Base-by-base conservation (phyloP, 1,284 basidiomycete genomes). In the Ceraceosorus guamensis region DNA sequence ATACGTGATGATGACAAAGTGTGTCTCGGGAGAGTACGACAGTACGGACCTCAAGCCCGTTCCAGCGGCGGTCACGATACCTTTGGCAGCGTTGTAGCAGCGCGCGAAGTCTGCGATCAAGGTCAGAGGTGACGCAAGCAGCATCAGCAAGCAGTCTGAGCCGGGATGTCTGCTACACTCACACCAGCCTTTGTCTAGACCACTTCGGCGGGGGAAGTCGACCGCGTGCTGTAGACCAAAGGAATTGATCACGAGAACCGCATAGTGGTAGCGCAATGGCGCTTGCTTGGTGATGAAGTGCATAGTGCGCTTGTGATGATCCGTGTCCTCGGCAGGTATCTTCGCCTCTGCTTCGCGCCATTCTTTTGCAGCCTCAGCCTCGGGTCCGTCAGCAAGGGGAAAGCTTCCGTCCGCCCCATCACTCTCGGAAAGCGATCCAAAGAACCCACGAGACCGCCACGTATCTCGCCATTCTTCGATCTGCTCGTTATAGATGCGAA, bases 171-270 rank as follows among this genome's bases (percentile, higher is more conserved):
- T 69, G 53, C 63, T 60, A 70, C 54, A 41, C n/a, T n/a, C n/a
- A n/a, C n/a, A 76, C 66, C 63, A 63, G 32, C 61, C 75, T 53
- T 60, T 60, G 48, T 76, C 73, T 51, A 73, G 56, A 55, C 71
- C 61, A 50, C 57, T 59, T 3, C 67, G 63, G 2, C 64, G 66
- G 0, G 70, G 68, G 32, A 70, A 70, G 46, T 93, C 91, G 53
- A 95, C 79, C 3, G 92, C 88, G 70, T 93, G 88, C 77, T 97
- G 91, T 54, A 97, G 81, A 2, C 92, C 91, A 67, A 96, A 97
- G 6, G 91, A 93, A 74, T 95, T 92, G 65, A 96, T 80, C 30
- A 76, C 61, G 8, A 72, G 61, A 24, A 73, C 67, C 8, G 69
- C 70, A 55, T 71, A 73, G 62, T 65, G 65, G 56, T 55, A 73